Evolutionary conservation across 1,284 basidiomycete species (phyloP).

Genomic region (Clitocybe nebularis): DNA sequence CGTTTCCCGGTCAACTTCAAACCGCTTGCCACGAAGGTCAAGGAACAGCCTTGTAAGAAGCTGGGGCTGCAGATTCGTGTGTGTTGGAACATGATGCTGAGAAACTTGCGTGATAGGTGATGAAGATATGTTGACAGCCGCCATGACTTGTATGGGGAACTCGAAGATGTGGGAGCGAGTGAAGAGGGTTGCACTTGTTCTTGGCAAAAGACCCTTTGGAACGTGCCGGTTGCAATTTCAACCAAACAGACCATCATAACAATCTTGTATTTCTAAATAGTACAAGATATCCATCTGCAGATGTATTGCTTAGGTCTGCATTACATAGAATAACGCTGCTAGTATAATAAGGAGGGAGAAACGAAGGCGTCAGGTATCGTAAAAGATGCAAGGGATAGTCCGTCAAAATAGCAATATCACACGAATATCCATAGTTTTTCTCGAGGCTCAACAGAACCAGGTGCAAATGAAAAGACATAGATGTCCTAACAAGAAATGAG

Average conservation of each 20-base stretch:
- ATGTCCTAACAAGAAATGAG: constrained; percentile 6
- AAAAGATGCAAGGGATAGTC: constrained; percentile 5
- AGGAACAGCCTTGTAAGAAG: constrained; percentile 84
- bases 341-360: not conserved
- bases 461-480: not conserved
- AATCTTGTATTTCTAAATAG: not conserved
- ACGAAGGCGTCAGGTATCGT: constrained; percentile 5
- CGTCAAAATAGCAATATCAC: constrained; percentile 3
- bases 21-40: constrained; percentile 88
- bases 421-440: constrained; percentile 5
- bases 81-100: constrained; percentile 58
- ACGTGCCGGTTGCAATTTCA: constrained; percentile 1
- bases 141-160: constrained; percentile 21
- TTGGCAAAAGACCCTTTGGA: constrained; percentile 2
- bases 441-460: not conserved
- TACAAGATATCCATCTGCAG: too few relatives aligned
- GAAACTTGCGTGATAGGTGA: constrained; percentile 88
- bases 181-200: not conserved
- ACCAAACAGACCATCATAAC: constrained; percentile 1
- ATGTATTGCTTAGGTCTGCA: not conserved
- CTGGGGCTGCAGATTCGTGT: constrained; percentile 74
- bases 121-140: constrained; percentile 45
- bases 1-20: constrained; percentile 95
- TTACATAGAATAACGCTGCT: constrained; percentile 4
- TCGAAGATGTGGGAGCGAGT: not conserved